Conservation (phyloP, 345 rosid genomes). For the Hibiscus trionum region DNA sequence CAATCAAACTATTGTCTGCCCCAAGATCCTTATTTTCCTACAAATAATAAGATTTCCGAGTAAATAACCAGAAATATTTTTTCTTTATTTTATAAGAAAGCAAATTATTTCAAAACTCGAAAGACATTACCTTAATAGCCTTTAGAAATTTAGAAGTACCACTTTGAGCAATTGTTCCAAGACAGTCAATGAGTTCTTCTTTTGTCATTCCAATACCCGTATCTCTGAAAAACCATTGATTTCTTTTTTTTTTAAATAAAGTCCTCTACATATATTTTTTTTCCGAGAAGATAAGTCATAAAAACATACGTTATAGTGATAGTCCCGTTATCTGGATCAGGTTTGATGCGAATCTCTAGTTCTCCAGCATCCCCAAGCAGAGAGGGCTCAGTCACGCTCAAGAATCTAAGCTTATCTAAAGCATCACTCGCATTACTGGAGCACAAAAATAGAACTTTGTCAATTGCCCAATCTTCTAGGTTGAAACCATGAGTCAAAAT, state of each 20-base stretch:
- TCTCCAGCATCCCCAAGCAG: conserved; percentile 87
- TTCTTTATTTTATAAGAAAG: background rate
- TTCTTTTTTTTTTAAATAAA: background rate
- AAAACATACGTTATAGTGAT: conserved; percentile 61
- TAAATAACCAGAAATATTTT: conserved; percentile 1
- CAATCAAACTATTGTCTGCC: conserved; percentile 82
- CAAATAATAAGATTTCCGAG: background rate
- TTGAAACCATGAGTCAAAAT: background rate
- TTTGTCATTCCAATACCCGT: conserved; percentile 97
- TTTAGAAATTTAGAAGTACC: conserved; percentile 92
- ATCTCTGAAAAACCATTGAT: conserved; percentile 43
- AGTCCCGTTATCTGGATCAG: conserved; percentile 89
- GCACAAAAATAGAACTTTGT: conserved; percentile 19
- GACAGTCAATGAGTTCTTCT: conserved; percentile 92
- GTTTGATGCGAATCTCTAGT: conserved; percentile 78
- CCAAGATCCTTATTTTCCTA: conserved; percentile 91
- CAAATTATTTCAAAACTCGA: background rate
- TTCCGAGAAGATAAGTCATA: background rate
- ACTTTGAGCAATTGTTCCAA: conserved; percentile 99
- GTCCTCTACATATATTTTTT: background rate
- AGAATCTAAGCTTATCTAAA: conserved; percentile 87
- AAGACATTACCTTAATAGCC: conserved; percentile 65
- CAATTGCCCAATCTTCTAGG: background rate
- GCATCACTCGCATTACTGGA: conserved; percentile 98
- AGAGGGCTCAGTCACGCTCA: conserved; percentile 89